A percentile compares a stretch with the other conserved stretches of the same genome.
Evolutionary conservation across 192 early-diverging fungal genomes (phyloP).

Genomic region (Geranomyces variabilis): DNA sequence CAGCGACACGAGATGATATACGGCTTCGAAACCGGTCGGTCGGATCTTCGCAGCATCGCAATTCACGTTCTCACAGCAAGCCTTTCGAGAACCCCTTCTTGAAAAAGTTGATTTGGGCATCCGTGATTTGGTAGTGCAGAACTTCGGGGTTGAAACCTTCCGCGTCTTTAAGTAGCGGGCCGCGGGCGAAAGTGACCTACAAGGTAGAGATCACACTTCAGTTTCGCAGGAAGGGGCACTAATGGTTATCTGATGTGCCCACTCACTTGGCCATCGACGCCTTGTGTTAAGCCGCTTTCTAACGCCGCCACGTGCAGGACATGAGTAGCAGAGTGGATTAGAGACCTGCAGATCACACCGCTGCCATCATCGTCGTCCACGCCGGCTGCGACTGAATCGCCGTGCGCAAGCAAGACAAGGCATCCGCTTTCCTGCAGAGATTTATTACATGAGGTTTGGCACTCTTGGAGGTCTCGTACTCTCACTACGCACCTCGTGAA

Average conservation of each 20-base stretch:
- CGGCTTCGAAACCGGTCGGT: too few species aligned
- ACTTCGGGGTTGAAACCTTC: slow-evolving; percentile 16
- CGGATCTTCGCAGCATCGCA: too few species aligned
- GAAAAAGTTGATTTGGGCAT: slow-evolving; percentile 31
- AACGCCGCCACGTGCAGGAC: slow-evolving; percentile 25
- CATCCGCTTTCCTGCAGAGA: slow-evolving; percentile 18
- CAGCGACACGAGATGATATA: too few species aligned
- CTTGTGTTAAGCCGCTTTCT: slow-evolving; percentile 33
- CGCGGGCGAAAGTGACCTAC: slow-evolving; percentile 24
- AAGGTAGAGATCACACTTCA: too few species aligned
- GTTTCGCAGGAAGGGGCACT: too few species aligned
- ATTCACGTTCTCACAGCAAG: slow-evolving; percentile 22
- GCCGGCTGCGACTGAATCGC: slow-evolving; percentile 20
- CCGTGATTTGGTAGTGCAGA: slow-evolving; percentile 30
- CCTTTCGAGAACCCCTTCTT: slow-evolving; percentile 32
- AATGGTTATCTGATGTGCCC: too few species aligned
- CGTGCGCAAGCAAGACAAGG: slow-evolving; percentile 28
- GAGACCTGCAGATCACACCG: not conserved
- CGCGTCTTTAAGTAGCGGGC: slow-evolving; percentile 17
- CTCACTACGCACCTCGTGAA: not conserved
- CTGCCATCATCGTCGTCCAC: slow-evolving; percentile 8
- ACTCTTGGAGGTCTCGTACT: not conserved
- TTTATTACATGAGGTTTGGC: not conserved
- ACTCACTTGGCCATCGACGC: slow-evolving; percentile 33
- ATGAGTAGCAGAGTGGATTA: slow-evolving; percentile 22